A percentile compares a stretch with the other conserved stretches of the same genome.
These are phyloP conservation scores for Hemileia vastatrix DNA, from an alignment of 1,284 basidiomycete species.

Conservation along the genomic window DNA sequence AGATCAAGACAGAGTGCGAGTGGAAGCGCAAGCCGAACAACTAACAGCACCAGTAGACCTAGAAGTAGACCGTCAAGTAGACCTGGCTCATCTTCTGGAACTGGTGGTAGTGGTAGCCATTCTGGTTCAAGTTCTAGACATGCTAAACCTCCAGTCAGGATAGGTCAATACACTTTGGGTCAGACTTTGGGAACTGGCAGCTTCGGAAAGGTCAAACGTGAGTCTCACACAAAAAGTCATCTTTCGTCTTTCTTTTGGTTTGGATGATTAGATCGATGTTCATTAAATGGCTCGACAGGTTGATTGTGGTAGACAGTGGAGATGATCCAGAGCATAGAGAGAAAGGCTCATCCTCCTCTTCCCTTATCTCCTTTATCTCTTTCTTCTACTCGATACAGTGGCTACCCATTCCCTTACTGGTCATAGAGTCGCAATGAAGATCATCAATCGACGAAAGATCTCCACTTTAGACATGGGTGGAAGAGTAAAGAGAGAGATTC, in stretches of 20 bases:
- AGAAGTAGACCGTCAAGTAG: not conserved
- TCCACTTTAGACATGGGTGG: constrained; percentile 81
- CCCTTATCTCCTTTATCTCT: no score
- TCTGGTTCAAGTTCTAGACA: not conserved
- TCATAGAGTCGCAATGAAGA: constrained; percentile 94
- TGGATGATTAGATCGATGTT: no score
- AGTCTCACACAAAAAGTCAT: constrained; percentile 41
- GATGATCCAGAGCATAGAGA: not conserved
- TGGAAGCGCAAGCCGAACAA: not conserved
- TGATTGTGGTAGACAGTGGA: not conserved
- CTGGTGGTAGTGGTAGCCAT: not conserved
- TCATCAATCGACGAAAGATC: constrained; percentile 89
- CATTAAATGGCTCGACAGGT: not conserved
- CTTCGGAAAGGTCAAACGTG: constrained; percentile 97
- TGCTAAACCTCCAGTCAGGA: constrained; percentile 30
- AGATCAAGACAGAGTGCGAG: not conserved
- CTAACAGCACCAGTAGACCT: not conserved
- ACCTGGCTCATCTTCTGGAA: not conserved
- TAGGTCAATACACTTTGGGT: no score
- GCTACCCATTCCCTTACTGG: constrained; percentile 88
- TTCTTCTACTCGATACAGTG: constrained; percentile 51
- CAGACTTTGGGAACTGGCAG: constrained; percentile 60
- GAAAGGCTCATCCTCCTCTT: constrained; percentile 28
- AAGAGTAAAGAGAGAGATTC: constrained; percentile 72
- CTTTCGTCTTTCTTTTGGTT: no score